Conservation (phyloP, 139 green algal species). For the Marvania coccoides region DNA sequence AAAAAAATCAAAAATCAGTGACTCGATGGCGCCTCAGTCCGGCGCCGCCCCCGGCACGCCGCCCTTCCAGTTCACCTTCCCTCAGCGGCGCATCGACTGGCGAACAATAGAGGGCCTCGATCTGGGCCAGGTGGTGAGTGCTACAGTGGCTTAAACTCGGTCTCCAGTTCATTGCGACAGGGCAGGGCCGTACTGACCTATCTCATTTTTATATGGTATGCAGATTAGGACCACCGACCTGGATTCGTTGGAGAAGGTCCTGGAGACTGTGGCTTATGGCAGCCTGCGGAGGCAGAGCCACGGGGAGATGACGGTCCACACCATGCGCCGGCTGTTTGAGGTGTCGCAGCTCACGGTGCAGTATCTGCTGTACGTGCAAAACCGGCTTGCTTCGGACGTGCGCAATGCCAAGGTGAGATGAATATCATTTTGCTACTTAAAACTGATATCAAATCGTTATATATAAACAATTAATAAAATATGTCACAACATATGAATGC, state of each 20-base stretch:
- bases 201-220: neutral
- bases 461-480: neutral
- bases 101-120: conserved; percentile 52
- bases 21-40: too few relatives aligned
- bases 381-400: conserved; percentile 36
- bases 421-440: neutral
- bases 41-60: too few relatives aligned
- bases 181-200: neutral
- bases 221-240: conserved; percentile 54
- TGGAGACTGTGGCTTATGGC: conserved; percentile 46
- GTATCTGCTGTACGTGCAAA: conserved; percentile 78
- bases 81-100: conserved; percentile 54
- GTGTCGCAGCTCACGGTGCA: conserved; percentile 67
- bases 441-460: neutral
- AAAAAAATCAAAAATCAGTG: too few relatives aligned
- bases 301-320: conserved; percentile 38
- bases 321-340: conserved; percentile 45
- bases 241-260: conserved; percentile 51
- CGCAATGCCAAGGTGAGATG: neutral
- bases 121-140: conserved; percentile 38
- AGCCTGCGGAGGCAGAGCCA: conserved; percentile 65
- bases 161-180: too few relatives aligned
- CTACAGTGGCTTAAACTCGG: too few relatives aligned
- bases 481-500: neutral
- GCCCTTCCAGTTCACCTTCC: conserved; percentile 48